Percentiles rank a stretch among this genome's conserved stretches.
Evolutionary conservation across 2,329 filamentous ascomycete species (phyloP).

Genomic region (Colletotrichum sansevieriae): DNA sequence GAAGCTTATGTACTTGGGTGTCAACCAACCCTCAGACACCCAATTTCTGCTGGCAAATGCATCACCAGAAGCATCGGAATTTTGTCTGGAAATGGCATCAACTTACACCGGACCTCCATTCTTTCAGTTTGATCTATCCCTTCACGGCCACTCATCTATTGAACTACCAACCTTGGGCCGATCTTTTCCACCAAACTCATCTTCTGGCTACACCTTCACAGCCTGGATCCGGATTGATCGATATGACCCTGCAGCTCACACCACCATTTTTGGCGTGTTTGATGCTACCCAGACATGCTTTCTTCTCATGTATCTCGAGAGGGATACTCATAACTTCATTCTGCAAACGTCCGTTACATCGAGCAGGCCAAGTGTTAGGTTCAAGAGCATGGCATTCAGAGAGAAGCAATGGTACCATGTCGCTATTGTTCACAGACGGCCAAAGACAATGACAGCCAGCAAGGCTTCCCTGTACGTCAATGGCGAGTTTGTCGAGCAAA

Average conservation of each 20-base stretch:
- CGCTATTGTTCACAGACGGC: conserved; percentile 84
- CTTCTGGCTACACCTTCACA: conserved; percentile 89
- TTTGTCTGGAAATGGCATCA: conserved; percentile 79
- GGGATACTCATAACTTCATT: conserved; percentile 93
- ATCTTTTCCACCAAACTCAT: conserved; percentile 83
- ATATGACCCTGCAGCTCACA: conserved; percentile 88
- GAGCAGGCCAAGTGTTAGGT: conserved; percentile 88
- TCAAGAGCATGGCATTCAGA: conserved; percentile 85
- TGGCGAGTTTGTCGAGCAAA: conserved; percentile 92
- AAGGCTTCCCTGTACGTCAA: conserved; percentile 92
- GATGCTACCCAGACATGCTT: conserved; percentile 95
- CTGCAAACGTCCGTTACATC: conserved; percentile 94
- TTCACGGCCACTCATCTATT: conserved; percentile 89
- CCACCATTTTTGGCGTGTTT: conserved; percentile 95
- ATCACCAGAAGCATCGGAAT: conserved; percentile 71
- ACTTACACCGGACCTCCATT: conserved; percentile 83
- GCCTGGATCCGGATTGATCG: conserved; percentile 90
- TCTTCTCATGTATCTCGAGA: conserved; percentile 91
- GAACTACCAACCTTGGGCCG: conserved; percentile 90
- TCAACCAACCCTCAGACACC: conserved; percentile 85
- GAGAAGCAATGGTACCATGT: conserved; percentile 92
- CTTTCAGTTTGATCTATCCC: conserved; percentile 93
- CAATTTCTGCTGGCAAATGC: conserved; percentile 75
- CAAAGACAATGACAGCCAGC: conserved; percentile 80
- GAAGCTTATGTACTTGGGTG: conserved; percentile 78